phyloP scores from a whole-genome alignment of 192 early-diverging fungal genomes.

The Coemansia sp. region DNA sequence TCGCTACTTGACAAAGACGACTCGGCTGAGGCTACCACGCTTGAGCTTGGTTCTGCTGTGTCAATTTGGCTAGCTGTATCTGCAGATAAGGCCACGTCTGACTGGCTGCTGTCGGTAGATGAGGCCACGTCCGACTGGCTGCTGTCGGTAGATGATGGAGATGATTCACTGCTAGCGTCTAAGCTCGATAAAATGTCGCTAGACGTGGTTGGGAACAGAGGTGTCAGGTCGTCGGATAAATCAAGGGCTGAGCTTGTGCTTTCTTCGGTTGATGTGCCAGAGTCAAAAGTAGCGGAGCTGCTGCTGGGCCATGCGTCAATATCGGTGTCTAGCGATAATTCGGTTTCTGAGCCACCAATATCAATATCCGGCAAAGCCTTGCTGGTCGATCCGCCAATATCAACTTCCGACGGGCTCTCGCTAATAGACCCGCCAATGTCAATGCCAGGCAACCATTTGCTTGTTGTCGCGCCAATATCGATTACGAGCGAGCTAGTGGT shows the following conservation, averaged over 20 bases:
- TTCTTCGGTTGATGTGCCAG: background rate
- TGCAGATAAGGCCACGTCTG: background rate
- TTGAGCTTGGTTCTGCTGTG: background rate
- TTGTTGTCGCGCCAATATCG: constrained; percentile 3
- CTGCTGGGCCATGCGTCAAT: constrained; percentile 1
- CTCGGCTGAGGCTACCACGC: background rate
- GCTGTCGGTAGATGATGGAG: background rate
- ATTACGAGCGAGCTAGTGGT: background rate
- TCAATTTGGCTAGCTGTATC: background rate
- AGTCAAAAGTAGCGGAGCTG: constrained; percentile 1
- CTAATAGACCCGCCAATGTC: constrained; percentile 5
- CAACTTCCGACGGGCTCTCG: background rate
- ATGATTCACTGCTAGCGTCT: constrained; percentile 1
- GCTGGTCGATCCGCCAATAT: constrained; percentile 5
- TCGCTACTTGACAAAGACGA: background rate
- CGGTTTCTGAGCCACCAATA: constrained; percentile 5
- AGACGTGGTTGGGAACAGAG: constrained; percentile 6
- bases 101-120: background rate
- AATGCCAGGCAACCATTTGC: background rate
- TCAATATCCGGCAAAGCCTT: background rate
- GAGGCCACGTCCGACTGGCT: background rate
- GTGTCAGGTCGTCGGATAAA: constrained; percentile 12
- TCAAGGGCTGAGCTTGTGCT: background rate
- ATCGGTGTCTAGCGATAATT: background rate
- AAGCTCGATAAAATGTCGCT: background rate